phyloP scores from a whole-genome alignment of 371 early-diverging fungal species.

The Actinomortierella wolfii region DNA sequence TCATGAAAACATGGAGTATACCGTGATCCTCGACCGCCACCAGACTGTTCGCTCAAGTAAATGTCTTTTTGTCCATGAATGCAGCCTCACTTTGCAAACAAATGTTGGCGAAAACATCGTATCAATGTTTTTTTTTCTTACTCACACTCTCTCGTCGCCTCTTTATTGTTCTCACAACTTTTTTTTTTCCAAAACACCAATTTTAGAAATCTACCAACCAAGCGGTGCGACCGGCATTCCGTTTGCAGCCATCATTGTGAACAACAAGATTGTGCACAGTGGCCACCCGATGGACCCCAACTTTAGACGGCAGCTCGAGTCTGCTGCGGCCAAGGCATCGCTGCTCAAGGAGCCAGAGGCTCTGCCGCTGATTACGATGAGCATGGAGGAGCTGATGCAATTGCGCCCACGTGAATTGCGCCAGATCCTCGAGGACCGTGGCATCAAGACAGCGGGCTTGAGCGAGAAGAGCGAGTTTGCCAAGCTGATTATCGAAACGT shows the following conservation, averaged over 20 bases:
- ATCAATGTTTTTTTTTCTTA: background rate
- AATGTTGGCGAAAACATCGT: background rate
- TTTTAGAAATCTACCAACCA: slow-evolving; percentile 34
- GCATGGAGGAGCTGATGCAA: slow-evolving; percentile 41
- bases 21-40: slow-evolving; percentile 31
- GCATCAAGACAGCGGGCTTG: slow-evolving; percentile 25
- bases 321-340: slow-evolving; percentile 30
- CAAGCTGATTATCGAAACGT: slow-evolving; percentile 35
- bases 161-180: too few relatives aligned
- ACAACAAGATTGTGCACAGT: slow-evolving; percentile 42
- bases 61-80: background rate
- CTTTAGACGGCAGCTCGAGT: slow-evolving; percentile 18
- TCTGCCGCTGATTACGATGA: slow-evolving; percentile 33
- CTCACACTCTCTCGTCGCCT: background rate
- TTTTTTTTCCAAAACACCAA: too few relatives aligned
- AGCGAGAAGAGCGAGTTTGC: slow-evolving; percentile 40
- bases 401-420: slow-evolving; percentile 40
- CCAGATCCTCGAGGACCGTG: slow-evolving; percentile 37
- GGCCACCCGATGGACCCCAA: slow-evolving; percentile 46
- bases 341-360: slow-evolving; percentile 30
- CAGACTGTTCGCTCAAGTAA: slow-evolving; percentile 32
- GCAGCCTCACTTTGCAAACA: background rate
- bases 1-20: slow-evolving; percentile 33
- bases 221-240: slow-evolving; percentile 43
- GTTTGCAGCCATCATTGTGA: slow-evolving; percentile 35